Conservation (phyloP, 2,329 filamentous ascomycete species). For the Fusarium sp. region DNA sequence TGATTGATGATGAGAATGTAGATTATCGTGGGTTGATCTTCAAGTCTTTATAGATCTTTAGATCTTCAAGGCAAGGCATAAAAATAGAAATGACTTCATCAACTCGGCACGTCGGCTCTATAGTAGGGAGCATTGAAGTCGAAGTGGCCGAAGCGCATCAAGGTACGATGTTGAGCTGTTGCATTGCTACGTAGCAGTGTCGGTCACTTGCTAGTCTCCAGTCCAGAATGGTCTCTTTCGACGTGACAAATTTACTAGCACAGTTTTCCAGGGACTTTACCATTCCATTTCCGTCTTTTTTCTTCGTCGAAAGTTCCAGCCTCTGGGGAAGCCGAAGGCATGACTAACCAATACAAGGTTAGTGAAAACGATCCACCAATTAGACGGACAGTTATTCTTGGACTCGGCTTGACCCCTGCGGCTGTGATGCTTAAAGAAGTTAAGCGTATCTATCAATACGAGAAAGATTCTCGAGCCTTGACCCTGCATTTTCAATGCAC, state of each 20-base stretch:
- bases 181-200: slow-evolving; percentile 9
- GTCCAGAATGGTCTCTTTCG: neutral
- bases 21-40: neutral
- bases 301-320: neutral
- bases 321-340: neutral
- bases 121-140: slow-evolving; percentile 1
- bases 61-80: neutral
- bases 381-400: slow-evolving; percentile 2
- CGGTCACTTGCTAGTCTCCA: slow-evolving; percentile 3
- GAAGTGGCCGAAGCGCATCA: neutral
- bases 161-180: neutral
- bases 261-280: fast-evolving
- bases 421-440: neutral
- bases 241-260: slow-evolving; percentile 4
- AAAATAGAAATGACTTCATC: slow-evolving; percentile 26
- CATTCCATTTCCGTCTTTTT: neutral
- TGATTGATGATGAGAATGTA: slow-evolving; percentile 18
- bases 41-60: slow-evolving; percentile 17
- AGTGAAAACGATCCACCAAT: neutral
- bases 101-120: slow-evolving; percentile 1
- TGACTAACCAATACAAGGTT: neutral
- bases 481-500: neutral
- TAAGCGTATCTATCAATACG: slow-evolving; percentile 19
- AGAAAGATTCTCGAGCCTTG: neutral
- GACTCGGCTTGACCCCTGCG: neutral